Percentiles rank a stretch among this genome's conserved stretches.
phyloP scores from a whole-genome alignment of 305 asterid genomes.

The Plantago rigida region DNA sequence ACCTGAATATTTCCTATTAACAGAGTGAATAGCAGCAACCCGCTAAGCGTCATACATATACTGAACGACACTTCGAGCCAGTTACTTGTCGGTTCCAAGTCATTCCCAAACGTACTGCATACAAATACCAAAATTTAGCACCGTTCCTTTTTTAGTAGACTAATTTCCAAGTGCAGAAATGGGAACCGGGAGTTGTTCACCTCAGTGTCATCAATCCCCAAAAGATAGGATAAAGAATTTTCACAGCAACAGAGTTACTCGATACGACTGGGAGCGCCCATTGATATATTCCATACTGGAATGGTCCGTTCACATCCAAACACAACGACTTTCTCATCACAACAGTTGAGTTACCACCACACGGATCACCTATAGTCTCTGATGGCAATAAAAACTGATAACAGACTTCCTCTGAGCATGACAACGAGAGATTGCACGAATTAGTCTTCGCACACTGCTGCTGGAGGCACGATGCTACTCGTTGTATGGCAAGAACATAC shows the following conservation, averaged over 20 bases:
- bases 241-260: slow-evolving; percentile 58
- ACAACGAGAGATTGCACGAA: slow-evolving; percentile 46
- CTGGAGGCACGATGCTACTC: slow-evolving; percentile 69
- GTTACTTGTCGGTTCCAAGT: slow-evolving; percentile 78
- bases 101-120: slow-evolving; percentile 83
- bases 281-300: slow-evolving; percentile 63
- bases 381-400: slow-evolving; percentile 51
- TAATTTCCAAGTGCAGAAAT: neutral
- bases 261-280: slow-evolving; percentile 90
- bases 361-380: slow-evolving; percentile 43
- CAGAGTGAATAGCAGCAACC: slow-evolving; percentile 76
- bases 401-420: slow-evolving; percentile 76
- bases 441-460: slow-evolving; percentile 43
- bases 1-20: slow-evolving; percentile 91
- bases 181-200: slow-evolving; percentile 27
- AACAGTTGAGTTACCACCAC: slow-evolving; percentile 53
- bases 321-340: slow-evolving; percentile 41
- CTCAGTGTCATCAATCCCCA: slow-evolving; percentile 94
- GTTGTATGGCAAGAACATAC: slow-evolving; percentile 80
- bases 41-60: slow-evolving; percentile 69
- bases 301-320: slow-evolving; percentile 74
- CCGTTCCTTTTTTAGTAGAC: neutral
- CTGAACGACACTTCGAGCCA: slow-evolving; percentile 78
- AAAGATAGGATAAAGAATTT: slow-evolving; percentile 78
- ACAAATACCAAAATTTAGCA: neutral